These are phyloP conservation scores for Coriolopsis trogii DNA, from an alignment of 1,284 basidiomycete genomes.

Conservation along the genomic window DNA sequence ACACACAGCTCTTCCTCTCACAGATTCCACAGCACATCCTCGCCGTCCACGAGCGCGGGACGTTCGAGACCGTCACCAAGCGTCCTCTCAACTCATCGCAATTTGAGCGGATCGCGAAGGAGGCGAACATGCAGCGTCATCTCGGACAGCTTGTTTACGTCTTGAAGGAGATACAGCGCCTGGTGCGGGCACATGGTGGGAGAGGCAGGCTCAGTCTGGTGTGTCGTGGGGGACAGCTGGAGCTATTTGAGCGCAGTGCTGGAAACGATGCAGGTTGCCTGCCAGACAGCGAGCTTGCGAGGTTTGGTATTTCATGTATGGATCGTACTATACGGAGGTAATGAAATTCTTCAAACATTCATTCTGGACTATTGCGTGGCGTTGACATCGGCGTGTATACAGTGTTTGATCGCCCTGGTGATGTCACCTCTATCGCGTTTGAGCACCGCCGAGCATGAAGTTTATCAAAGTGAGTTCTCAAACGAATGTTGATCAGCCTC, in stretches of 20 bases:
- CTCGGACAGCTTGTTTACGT: conserved; percentile 44
- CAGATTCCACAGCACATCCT: conserved; percentile 54
- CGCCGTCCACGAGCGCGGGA: conserved; percentile 48
- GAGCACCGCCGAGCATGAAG: too few species aligned
- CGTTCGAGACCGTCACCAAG: conserved; percentile 44
- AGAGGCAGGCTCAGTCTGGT: conserved; percentile 49
- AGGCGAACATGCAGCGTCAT: conserved; percentile 30
- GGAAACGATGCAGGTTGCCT: conserved; percentile 38
- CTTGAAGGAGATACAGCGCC: conserved; percentile 42
- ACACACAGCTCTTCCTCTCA: conserved; percentile 56
- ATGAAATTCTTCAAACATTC: too few species aligned
- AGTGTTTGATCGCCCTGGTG: too few species aligned
- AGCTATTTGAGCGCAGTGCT: conserved; percentile 43
- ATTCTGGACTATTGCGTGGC: too few species aligned
- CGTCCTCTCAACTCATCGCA: conserved; percentile 39
- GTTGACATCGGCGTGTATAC: too few species aligned
- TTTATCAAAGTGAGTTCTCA: too few species aligned
- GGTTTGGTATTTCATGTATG: conserved; percentile 33
- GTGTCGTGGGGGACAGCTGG: conserved; percentile 43
- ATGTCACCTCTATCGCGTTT: too few species aligned
- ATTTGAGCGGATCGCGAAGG: conserved; percentile 32
- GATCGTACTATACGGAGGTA: neutral
- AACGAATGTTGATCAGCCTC: too few species aligned
- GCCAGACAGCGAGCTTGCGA: conserved; percentile 42
- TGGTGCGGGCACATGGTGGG: conserved; percentile 46